Conservation (phyloP, 208 protist species). For the Porcisia hertigi region DNA sequence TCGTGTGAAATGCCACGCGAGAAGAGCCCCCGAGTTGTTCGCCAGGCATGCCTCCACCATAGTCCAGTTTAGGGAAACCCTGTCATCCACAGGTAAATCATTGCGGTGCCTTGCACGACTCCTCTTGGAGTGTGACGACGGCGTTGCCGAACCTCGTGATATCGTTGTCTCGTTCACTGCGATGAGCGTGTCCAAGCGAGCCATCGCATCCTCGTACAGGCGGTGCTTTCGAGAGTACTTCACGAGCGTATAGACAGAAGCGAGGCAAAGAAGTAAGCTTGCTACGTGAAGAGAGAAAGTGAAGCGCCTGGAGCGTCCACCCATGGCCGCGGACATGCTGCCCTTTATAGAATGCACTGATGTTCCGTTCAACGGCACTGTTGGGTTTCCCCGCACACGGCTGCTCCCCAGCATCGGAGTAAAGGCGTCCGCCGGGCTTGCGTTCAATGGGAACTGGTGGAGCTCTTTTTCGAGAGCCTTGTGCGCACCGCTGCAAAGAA, state of each 20-base stretch:
- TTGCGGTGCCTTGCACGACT: conserved; percentile 4
- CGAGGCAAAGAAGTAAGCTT: background rate
- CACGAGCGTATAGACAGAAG: background rate
- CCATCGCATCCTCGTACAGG: conserved; percentile 20
- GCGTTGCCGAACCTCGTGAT: background rate
- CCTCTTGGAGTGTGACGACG: background rate
- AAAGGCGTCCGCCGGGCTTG: conserved; percentile 4
- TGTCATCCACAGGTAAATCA: background rate
- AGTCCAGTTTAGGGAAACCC: conserved; percentile 11
- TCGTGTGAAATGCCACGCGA: conserved; percentile 37
- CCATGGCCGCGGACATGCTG: background rate
- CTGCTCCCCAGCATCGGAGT: background rate
- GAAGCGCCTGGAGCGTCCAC: background rate
- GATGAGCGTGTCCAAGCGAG: conserved; percentile 18
- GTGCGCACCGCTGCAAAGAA: conserved; percentile 12
- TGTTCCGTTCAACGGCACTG: conserved; percentile 17
- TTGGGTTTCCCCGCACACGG: background rate
- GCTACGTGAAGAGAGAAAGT: conserved; percentile 1
- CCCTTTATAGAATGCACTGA: background rate
- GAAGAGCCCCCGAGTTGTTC: conserved; percentile 13
- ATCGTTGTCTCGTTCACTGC: conserved; percentile 9
- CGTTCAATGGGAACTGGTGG: conserved; percentile 1
- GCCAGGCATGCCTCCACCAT: conserved; percentile 14
- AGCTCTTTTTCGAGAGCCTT: conserved; percentile 13
- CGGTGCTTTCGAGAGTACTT: background rate